Evolutionary conservation across 352 stramenopile species (phyloP), one percentile per base, ranked within the genome.

Genomic region (Phytophthora capsici): DNA sequence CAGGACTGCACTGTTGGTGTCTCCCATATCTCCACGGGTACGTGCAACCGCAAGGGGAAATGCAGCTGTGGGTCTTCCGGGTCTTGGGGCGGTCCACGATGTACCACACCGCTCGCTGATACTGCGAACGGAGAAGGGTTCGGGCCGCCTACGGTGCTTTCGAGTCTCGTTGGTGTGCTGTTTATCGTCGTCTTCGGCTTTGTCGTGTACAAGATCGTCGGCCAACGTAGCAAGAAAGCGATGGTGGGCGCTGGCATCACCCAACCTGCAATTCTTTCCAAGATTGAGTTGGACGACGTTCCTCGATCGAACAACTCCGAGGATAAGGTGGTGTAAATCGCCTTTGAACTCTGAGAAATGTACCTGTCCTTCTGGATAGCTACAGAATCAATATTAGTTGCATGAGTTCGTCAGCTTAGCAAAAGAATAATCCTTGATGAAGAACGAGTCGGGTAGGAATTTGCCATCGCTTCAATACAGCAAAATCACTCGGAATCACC

Each of bases 401-500:
- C 28, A 34, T 34, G 8, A 34, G 28, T 34, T 34, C 28, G 28
- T 34, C 28, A 34, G 28, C 28, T 34, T 34, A 34, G 14, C 28
- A 34, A 34, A 28, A 34, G 28, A 34, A 34, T 34, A 34, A 14
- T 34, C 28, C 28, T 34, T 34, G 28, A 34, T 14, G 28, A 34
- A 14, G 14, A 34, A 34, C 8, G 14, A 34, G 2, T 14, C 8
- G 8, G 28, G 28, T 34, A 34, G 28, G 28, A 34, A 34, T 34
- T 34, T 34, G 28, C 3, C 16, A 53, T 26, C 14, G 36, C 36
- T 8, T 41, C 16, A 41, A 41, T 41, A 16, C 36, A 20, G 16
- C n/a, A 41, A 19, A 32, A 25, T 78, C 69, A 89, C 60, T 89
- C 80, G 0, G 80, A 89, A 55, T 89, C 80, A 25, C 80, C 80